These are phyloP conservation scores for Eryngium alpinum DNA, from an alignment of 140 eudicot species.

Conservation along the genomic window DNA sequence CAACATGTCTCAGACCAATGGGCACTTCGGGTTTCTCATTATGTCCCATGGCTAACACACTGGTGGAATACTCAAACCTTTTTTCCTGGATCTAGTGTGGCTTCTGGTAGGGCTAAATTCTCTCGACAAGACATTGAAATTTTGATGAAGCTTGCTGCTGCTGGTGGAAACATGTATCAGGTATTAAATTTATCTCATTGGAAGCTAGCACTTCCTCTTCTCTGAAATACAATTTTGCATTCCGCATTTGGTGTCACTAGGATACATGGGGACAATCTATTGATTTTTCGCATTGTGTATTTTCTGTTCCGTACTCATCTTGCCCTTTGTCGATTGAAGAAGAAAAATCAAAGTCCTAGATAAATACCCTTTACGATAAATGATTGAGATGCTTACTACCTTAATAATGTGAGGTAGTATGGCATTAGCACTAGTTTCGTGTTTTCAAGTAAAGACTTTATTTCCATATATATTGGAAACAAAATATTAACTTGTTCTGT, in stretches of 20 bases:
- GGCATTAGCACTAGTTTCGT: background rate
- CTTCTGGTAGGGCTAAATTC: slow-evolving; percentile 42
- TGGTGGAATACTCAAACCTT: slow-evolving; percentile 89
- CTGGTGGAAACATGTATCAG: slow-evolving; percentile 1
- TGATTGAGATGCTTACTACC: background rate
- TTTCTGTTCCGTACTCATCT: too few relatives aligned
- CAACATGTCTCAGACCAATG: slow-evolving; percentile 82
- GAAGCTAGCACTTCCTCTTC: too few relatives aligned
- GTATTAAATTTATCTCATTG: background rate
- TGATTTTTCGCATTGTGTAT: too few relatives aligned
- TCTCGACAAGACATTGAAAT: slow-evolving; percentile 47
- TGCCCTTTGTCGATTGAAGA: background rate
- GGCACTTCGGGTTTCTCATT: slow-evolving; percentile 67
- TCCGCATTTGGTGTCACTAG: too few relatives aligned
- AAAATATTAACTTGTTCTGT: background rate
- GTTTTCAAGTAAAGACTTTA: background rate
- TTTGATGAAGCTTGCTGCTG: slow-evolving; percentile 10
- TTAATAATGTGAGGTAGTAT: background rate
- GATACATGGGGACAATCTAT: too few relatives aligned
- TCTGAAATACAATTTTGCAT: too few relatives aligned
- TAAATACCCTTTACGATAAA: background rate
- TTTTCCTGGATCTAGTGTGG: slow-evolving; percentile 58
- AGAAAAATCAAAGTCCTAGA: background rate
- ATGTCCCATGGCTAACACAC: slow-evolving; percentile 68
- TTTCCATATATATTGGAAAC: background rate